Evolutionary conservation across 2,329 filamentous ascomycete species (phyloP), one percentile per base, ranked within the genome.

Genomic region (Scytalidium lignicola): DNA sequence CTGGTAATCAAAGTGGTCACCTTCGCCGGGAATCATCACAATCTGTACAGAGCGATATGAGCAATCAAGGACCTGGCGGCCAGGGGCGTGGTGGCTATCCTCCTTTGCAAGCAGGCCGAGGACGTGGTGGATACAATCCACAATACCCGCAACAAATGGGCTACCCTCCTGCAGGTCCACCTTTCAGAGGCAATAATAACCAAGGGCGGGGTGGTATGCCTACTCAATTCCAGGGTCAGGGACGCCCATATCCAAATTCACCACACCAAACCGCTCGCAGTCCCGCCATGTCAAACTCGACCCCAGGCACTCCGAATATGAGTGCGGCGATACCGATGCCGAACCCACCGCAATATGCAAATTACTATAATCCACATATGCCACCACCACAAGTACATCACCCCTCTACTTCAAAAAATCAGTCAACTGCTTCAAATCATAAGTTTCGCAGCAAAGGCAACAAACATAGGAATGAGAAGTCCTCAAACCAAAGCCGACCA

Each of bases 21-120:
- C 80, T 89, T 60, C 86, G 92, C 62, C 86, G 90, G 59, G 87
- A 92, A 66, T 96, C 92, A 23, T 86, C 86, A 32, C 90, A 93
- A 63, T 95, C 89, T 19, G 78, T 83, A 55, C 87, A 92, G 67
- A 82, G 81, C 65, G 86, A 91, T 55, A 79, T 85, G 68, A 80
- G 76, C 66, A 82, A 78, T 64, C 79, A 80, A 63, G 56, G 72
- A 69, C 61, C 69, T 74, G 65, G 72, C 68, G 52, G 68, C 70
- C 56, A 50, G 19, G 61, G 62, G 37, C 77, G 81, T 55, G 77
- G 78, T 56, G 72, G 74, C 53, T 79, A 72, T 62, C 71, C 68
- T 51, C 69, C 68, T 51, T 68, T 69, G 45, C 71, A 74, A 61
- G 74, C 74, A 57, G 78, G 78, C 37, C 76, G 79, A 52, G 74